Evolutionary conservation across 2,329 filamentous ascomycete species (phyloP), one percentile per base, ranked within the genome.

Genomic region (Pseudocercospora pini-densiflorae): DNA sequence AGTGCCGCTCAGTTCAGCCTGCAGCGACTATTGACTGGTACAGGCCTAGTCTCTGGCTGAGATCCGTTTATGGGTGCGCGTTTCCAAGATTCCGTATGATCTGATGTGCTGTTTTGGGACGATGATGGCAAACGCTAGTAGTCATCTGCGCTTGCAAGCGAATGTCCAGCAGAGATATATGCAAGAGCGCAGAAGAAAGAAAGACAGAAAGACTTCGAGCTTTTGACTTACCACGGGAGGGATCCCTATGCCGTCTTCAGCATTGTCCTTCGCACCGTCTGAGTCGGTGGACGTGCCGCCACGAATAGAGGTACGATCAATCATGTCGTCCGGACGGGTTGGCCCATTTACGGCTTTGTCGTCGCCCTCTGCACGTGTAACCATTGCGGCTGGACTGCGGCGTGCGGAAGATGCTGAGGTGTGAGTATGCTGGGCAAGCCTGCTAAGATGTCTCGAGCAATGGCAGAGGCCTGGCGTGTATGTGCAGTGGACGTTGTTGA

Each of bases 1-100:
- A 70, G 68, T 59, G 63, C 66, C 10, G 70, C 68, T 16, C 62
- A 63, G 43, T 59, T 60, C 57, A 72, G 70, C 59, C 55, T 72
- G 45, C 70, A 67, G 36, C 68, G 65, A 16, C 62, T 72, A 33
- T 66, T 72, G 31, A 55, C 58, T 2, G 55, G 21, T 19, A 29
- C 47, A 29, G 63, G 62, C 59, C n/a, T 53, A 21, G 33, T 19
- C 12, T 29, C 43, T 55, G 24, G 49, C 23, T 63, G 29, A 55
- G 21, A 4, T 24, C 33, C 14, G 21, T n/a, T n/a, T 6, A 40
- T 40, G 40, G 3, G 40, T n/a, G 16, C 16, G 40, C 40, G 5
- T n/a, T 5, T n/a, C 14, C 33, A 9, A 40, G 14, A n/a, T 40
- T 1, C 31, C 19, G 47, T 51, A 24, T 40, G 36, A n/a, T 40